phyloP scores from a whole-genome alignment of 2,329 filamentous ascomycete genomes.

The Onygena corvina region DNA sequence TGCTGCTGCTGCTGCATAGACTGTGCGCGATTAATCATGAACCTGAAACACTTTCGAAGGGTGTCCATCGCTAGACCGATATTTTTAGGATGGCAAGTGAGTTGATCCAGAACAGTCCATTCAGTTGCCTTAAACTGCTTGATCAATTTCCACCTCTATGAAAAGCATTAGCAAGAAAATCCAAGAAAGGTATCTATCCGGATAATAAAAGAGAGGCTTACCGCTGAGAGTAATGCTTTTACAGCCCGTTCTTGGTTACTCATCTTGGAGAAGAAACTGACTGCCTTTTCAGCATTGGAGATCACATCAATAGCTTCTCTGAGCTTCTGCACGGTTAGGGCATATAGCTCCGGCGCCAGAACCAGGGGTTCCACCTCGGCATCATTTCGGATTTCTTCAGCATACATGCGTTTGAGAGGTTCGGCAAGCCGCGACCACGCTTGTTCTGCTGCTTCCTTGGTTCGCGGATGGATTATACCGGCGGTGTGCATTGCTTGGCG shows the following conservation, averaged over 20 bases:
- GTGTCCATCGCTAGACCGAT: constrained; percentile 27
- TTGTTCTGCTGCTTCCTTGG: constrained; percentile 27
- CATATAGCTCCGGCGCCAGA: constrained; percentile 30
- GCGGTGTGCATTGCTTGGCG: constrained; percentile 24
- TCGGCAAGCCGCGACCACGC: constrained; percentile 31
- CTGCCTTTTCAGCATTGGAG: constrained; percentile 32
- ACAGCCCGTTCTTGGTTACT: constrained; percentile 32
- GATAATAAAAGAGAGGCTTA: constrained; percentile 16
- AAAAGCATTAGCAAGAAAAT: not conserved
- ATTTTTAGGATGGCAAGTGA: constrained; percentile 34
- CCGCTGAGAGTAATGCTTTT: constrained; percentile 29
- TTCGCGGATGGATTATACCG: constrained; percentile 24
- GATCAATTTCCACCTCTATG: constrained; percentile 34
- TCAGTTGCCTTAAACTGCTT: constrained; percentile 35
- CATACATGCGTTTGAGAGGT: constrained; percentile 29
- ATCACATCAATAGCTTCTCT: constrained; percentile 33
- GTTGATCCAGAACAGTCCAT: constrained; percentile 34
- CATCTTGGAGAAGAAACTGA: constrained; percentile 30
- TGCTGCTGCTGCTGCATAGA: not conserved
- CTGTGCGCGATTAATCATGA: constrained; percentile 21
- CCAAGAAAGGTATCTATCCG: constrained; percentile 6
- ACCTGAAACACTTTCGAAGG: constrained; percentile 32
- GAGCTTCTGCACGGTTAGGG: constrained; percentile 30
- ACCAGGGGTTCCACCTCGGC: constrained; percentile 23
- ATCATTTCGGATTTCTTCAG: constrained; percentile 27